Evolutionary conservation across 2,329 filamentous ascomycete species (phyloP), one percentile per base, ranked within the genome.

Genomic region (Calycina marina): DNA sequence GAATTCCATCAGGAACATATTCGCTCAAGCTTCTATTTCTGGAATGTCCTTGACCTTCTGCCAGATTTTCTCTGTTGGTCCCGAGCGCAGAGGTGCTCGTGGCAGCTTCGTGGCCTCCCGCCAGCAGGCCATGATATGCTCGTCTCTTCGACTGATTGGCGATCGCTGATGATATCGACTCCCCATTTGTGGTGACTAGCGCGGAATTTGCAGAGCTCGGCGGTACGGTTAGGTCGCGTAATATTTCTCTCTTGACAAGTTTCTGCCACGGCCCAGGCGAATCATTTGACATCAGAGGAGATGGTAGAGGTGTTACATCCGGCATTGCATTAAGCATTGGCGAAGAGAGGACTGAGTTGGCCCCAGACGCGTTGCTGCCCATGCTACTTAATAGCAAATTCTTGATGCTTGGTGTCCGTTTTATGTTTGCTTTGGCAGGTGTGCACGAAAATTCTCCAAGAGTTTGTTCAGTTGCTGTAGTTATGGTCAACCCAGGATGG

Each of bases 11-110:
- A 2, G 85, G 84, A 0, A 74, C 67, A 54, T 93, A 93, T 42
- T 94, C 86, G 59, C 85, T 93, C 15, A 90, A 61, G 55, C 86
- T 94, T 46, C 86, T 69, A 53, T 90, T 85, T 37, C 81, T 70
- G 9, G 62, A 61, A 53, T 83, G 80, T 10, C 45, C 44, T 37
- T 49, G 43, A 9, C 35, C 38, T 29, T 41, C 40, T 22, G n/a
- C 20, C 8, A 22, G 8, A 35, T 50, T 52, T 17, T 50, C 43
- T 26, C 41, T 40, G 17, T 41, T 45, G 8, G 38, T 40, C n/a
- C 20, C 20, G 8, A 22, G 20, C 33, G 46, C 35, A 3, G 38
- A 22, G 32, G 34, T 42, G 6, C 15, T 36, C 12, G 44, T 29
- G 4, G 32, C 40, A 13, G 42, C 39, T 8, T 49, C 47, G 10